Conservation (phyloP, 2,329 filamentous ascomycete genomes). For the Ceratocystis eucalypticola region DNA sequence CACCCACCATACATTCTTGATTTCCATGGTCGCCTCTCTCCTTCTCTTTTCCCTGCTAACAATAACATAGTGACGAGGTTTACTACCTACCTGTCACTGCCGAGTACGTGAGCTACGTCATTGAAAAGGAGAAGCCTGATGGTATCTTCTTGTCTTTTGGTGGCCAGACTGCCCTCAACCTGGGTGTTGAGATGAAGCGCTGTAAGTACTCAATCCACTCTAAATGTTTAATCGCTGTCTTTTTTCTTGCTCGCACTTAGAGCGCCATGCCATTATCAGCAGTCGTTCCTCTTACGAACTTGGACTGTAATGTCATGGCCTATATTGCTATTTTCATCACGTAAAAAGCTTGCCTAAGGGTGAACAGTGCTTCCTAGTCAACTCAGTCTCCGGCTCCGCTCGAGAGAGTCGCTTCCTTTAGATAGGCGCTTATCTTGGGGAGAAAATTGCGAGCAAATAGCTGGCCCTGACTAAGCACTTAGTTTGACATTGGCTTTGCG, state of each 20-base stretch:
- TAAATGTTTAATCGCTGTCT: neutral
- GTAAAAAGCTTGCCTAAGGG: conserved; percentile 7
- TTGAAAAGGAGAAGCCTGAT: conserved; percentile 89
- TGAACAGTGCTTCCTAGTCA: conserved; percentile 12
- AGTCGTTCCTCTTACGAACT: neutral
- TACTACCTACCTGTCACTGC: conserved; percentile 97
- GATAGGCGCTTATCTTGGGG: neutral
- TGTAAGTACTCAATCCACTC: conserved; percentile 26
- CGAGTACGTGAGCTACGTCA: conserved; percentile 95
- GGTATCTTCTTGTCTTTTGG: conserved; percentile 96
- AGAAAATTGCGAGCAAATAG: neutral
- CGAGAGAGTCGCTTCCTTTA: neutral
- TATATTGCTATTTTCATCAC: conserved; percentile 11
- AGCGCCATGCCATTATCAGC: conserved; percentile 10
- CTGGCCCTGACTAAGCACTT: neutral
- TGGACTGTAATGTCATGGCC: conserved; percentile 6
- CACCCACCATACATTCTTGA: neutral
- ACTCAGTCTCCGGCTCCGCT: conserved; percentile 13
- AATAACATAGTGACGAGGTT: conserved; percentile 55
- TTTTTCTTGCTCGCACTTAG: conserved; percentile 10
- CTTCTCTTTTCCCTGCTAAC: neutral
- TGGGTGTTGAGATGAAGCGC: conserved; percentile 94
- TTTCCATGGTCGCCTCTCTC: neutral
- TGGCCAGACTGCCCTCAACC: conserved; percentile 90
- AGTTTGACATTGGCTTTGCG: neutral